These are phyloP conservation scores for Ophiocordyceps camponoti-rufipedis DNA, from an alignment of 2,329 filamentous ascomycete genomes.

Conservation along the genomic window DNA sequence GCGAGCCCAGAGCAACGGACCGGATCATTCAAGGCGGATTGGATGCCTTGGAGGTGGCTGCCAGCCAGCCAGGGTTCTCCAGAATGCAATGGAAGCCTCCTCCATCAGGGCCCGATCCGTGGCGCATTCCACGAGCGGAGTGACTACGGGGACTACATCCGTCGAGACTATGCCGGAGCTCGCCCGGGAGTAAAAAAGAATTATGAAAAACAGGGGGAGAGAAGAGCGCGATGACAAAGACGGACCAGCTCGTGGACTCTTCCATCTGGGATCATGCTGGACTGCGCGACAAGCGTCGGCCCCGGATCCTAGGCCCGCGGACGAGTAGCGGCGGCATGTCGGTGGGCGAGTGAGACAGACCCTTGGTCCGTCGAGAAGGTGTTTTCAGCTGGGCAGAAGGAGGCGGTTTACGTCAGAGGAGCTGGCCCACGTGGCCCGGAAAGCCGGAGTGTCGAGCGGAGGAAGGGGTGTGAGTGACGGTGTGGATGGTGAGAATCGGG, in stretches of 20 bases:
- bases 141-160: not conserved
- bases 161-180: not conserved
- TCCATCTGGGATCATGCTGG: not conserved
- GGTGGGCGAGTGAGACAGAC: not conserved
- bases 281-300: not conserved
- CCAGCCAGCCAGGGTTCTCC: not conserved
- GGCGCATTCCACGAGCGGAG: not conserved
- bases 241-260: not conserved
- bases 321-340: not conserved
- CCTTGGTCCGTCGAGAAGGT: not conserved
- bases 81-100: not conserved
- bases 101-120: not conserved
- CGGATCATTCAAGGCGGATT: constrained; percentile 1
- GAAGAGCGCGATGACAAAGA: not conserved
- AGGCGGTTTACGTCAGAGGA: not conserved
- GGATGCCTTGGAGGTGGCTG: not conserved
- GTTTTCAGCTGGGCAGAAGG: not conserved
- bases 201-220: not conserved
- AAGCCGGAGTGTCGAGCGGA: not conserved
- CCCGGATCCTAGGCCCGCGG: not conserved
- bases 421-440: constrained; percentile 3
- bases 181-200: not conserved
- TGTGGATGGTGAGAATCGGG: not conserved
- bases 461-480: not conserved
- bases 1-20: constrained; percentile 7